A percentile compares a stretch with the other conserved stretches of the same genome.
These are phyloP conservation scores for Pulveroboletus sp. DNA, from an alignment of 768 basidiomycete genomes.

Conservation along the genomic window DNA sequence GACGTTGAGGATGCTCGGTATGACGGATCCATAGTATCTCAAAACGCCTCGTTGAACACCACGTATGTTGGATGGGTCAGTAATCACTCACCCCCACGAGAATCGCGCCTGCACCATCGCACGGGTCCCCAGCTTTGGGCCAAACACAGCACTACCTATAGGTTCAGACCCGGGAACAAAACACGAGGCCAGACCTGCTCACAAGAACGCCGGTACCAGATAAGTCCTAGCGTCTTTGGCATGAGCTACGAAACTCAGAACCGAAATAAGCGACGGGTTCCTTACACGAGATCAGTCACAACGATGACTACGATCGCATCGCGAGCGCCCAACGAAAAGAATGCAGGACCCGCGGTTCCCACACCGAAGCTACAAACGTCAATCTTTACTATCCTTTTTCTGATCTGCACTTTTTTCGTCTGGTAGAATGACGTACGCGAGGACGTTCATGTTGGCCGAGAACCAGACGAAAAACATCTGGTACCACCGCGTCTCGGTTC, in stretches of 20 bases:
- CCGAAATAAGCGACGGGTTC: too few species aligned
- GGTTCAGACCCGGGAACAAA: background rate
- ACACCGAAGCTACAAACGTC: slow-evolving; percentile 38
- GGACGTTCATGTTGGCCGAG: slow-evolving; percentile 42
- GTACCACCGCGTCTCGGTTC: slow-evolving; percentile 39
- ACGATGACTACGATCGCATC: slow-evolving; percentile 39
- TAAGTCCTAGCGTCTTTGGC: slow-evolving; percentile 24
- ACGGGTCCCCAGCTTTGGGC: slow-evolving; percentile 52
- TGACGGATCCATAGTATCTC: slow-evolving; percentile 37
- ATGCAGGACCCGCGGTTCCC: slow-evolving; percentile 47
- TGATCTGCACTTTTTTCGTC: too few species aligned
- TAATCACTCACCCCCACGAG: slow-evolving; percentile 41
- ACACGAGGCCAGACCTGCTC: slow-evolving; percentile 3
- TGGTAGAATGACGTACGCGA: slow-evolving; percentile 29
- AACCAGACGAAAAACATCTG: slow-evolving; percentile 53
- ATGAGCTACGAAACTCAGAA: slow-evolving; percentile 2
- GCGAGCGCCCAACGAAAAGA: slow-evolving; percentile 42
- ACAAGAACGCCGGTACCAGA: slow-evolving; percentile 37
- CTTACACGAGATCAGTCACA: slow-evolving; percentile 43
- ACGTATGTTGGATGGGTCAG: background rate
- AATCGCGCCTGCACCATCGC: slow-evolving; percentile 55
- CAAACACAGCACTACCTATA: slow-evolving; percentile 41
- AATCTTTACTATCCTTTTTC: background rate
- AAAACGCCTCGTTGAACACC: background rate
- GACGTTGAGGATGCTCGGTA: slow-evolving; percentile 45